phyloP scores from a whole-genome alignment of 176 grass and related monocot genomes.

The Oryza officinalis region DNA sequence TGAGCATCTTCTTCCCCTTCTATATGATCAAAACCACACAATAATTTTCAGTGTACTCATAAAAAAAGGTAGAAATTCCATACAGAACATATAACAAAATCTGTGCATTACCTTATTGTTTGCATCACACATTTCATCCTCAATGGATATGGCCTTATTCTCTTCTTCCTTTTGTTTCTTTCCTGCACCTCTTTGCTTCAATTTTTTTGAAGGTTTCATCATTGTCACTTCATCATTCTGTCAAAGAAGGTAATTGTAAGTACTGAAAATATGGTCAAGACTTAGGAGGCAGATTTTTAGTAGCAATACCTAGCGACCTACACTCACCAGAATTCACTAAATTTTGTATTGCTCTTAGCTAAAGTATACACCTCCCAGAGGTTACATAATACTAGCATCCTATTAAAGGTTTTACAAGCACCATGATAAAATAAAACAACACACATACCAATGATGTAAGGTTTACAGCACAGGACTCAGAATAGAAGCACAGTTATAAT shows the following conservation, averaged over 20 bases:
- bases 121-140: neutral
- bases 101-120: slow-evolving; percentile 28
- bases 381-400: neutral
- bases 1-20: slow-evolving; percentile 36
- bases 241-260: neutral
- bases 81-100: neutral
- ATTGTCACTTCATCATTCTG: neutral
- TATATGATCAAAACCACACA: slow-evolving; percentile 23
- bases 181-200: neutral
- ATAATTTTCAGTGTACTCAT: neutral
- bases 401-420: neutral
- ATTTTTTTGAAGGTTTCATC: neutral
- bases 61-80: neutral
- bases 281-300: neutral
- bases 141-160: slow-evolving; percentile 12
- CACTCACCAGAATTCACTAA: neutral
- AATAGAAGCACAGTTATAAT: too few species aligned
- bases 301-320: neutral
- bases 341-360: neutral
- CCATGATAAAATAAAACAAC: neutral
- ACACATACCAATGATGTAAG: too few species aligned
- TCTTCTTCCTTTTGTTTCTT: slow-evolving; percentile 3
- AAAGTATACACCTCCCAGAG: neutral
- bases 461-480: too few species aligned
- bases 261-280: neutral